Conservation (phyloP, 2,329 filamentous ascomycete species). For the Blastomyces gilchristii region DNA sequence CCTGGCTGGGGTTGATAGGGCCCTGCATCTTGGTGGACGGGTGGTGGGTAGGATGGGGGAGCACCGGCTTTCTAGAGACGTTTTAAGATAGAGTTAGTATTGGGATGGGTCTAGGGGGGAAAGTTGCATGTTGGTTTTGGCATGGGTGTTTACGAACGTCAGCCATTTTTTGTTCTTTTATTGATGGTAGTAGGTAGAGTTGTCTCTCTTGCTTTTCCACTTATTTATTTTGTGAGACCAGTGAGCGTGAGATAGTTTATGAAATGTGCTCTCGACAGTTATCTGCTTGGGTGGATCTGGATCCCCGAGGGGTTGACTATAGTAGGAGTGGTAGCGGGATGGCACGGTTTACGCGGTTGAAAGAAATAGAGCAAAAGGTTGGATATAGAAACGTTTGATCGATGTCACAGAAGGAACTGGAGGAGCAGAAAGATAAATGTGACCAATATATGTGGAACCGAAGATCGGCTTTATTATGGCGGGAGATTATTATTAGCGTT, state of each 20-base stretch:
- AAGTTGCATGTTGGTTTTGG: not conserved
- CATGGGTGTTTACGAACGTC: constrained; percentile 8
- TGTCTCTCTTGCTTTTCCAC: not conserved
- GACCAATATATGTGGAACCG: not conserved
- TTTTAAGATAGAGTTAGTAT: not conserved
- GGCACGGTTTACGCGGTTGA: not conserved
- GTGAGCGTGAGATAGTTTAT: not conserved
- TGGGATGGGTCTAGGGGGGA: constrained; percentile 1
- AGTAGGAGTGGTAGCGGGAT: not conserved
- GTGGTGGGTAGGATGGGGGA: constrained; percentile 31
- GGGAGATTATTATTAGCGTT: too few species aligned
- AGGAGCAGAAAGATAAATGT: not conserved
- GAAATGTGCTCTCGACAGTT: not conserved
- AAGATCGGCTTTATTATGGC: too few species aligned
- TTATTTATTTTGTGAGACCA: not conserved
- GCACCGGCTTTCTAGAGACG: constrained; percentile 21
- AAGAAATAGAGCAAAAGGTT: not conserved
- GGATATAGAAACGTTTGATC: not conserved
- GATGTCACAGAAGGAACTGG: not conserved
- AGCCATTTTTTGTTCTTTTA: constrained; percentile 8
- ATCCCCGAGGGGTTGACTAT: not conserved
- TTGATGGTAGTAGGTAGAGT: not conserved
- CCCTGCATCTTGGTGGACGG: constrained; percentile 25
- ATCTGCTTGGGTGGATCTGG: not conserved
- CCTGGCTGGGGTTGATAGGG: constrained; percentile 16